These are phyloP conservation scores for Iris pallida DNA, from an alignment of 116 monocot species.

Conservation along the genomic window DNA sequence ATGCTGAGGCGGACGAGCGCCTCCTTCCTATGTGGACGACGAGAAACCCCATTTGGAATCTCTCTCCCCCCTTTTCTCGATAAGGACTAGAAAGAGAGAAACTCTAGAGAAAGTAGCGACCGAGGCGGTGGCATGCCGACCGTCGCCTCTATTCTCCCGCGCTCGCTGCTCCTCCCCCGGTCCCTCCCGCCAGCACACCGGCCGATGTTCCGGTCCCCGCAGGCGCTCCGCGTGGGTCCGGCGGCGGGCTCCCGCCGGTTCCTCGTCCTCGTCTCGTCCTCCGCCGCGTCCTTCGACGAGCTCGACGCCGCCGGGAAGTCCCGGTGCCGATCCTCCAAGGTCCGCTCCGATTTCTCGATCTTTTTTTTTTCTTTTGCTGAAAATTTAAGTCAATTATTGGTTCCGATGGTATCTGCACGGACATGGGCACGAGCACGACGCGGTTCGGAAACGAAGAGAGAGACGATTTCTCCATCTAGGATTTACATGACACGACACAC, in stretches of 20 bases:
- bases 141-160: conserved; percentile 30
- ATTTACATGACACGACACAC: too few species aligned
- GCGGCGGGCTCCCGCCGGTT: not conserved
- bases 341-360: not conserved
- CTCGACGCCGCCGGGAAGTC: conserved; percentile 30
- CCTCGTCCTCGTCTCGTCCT: conserved; percentile 13
- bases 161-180: conserved; percentile 12
- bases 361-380: too few species aligned
- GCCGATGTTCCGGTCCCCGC: not conserved
- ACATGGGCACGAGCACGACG: too few species aligned
- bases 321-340: conserved; percentile 27
- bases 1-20: too few species aligned
- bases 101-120: conserved; percentile 9
- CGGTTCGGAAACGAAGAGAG: too few species aligned
- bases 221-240: conserved; percentile 2
- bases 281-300: conserved; percentile 55
- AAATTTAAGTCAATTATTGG: too few species aligned
- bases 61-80: too few species aligned
- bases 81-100: too few species aligned
- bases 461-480: too few species aligned
- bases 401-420: too few species aligned
- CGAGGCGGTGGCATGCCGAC: conserved; percentile 41
- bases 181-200: not conserved
- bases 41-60: too few species aligned
- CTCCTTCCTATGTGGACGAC: too few species aligned